Percentiles rank a stretch among this genome's conserved stretches.
Evolutionary conservation across 2,329 filamentous ascomycete species (phyloP).

Genomic region (Penicillium hesseltinei): DNA sequence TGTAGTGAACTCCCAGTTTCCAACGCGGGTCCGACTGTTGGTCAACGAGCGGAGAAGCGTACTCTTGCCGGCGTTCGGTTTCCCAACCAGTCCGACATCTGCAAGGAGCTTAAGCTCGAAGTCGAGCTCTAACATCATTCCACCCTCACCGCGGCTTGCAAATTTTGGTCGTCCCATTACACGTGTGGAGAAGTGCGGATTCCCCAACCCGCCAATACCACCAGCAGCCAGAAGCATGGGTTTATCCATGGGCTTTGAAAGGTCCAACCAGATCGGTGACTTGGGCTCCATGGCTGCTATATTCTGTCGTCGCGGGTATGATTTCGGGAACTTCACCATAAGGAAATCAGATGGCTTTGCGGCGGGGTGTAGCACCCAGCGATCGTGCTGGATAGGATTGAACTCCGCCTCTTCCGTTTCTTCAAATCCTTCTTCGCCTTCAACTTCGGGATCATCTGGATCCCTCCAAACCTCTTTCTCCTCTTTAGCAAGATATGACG

Average conservation of each 20-base stretch:
- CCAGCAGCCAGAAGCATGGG: slow-evolving; percentile 85
- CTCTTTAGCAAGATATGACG: slow-evolving; percentile 53
- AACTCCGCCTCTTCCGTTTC: slow-evolving; percentile 44
- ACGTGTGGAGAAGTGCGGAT: slow-evolving; percentile 84
- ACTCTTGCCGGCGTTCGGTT: slow-evolving; percentile 95
- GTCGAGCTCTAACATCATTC: slow-evolving; percentile 74
- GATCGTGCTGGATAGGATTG: slow-evolving; percentile 56
- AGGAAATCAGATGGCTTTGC: slow-evolving; percentile 69
- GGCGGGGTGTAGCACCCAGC: slow-evolving; percentile 85
- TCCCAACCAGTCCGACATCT: slow-evolving; percentile 88
- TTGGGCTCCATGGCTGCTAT: slow-evolving; percentile 67
- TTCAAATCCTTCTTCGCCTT: slow-evolving; percentile 14
- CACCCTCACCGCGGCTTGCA: slow-evolving; percentile 80
- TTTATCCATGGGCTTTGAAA: slow-evolving; percentile 72
- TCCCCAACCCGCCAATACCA: slow-evolving; percentile 84
- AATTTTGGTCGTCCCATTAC: slow-evolving; percentile 76
- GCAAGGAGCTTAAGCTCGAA: slow-evolving; percentile 93
- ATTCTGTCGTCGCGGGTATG: slow-evolving; percentile 55
- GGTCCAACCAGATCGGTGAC: slow-evolving; percentile 69
- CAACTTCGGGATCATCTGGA: not conserved
- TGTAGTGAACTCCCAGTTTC: slow-evolving; percentile 96
- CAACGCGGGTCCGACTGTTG: slow-evolving; percentile 83
- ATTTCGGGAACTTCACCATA: slow-evolving; percentile 57
- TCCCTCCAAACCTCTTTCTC: slow-evolving; percentile 23
- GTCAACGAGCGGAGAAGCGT: slow-evolving; percentile 84